phyloP scores from a whole-genome alignment of 1,139 yeast species.

The Kodamaea plutei region DNA sequence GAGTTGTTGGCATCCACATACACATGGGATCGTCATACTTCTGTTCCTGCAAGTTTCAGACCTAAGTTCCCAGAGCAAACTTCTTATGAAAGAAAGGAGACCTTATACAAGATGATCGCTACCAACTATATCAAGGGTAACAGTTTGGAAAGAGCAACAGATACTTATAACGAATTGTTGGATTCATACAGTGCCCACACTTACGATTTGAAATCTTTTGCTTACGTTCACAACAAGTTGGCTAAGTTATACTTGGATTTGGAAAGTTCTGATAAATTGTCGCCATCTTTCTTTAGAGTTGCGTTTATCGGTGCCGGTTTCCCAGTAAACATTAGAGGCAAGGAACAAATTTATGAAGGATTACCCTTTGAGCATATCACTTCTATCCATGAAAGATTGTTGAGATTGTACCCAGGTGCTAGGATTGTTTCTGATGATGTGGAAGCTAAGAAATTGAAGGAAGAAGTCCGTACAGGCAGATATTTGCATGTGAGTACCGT shows the following conservation, averaged over 20 bases:
- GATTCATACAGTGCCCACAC: constrained; percentile 71
- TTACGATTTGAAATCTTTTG: constrained; percentile 72
- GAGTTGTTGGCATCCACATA: constrained; percentile 76
- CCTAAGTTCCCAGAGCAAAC: constrained; percentile 79
- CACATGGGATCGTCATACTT: constrained; percentile 64
- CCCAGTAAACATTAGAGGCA: constrained; percentile 71
- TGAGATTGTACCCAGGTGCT: constrained; percentile 80
- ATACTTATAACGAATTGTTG: constrained; percentile 68
- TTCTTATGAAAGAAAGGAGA: constrained; percentile 78
- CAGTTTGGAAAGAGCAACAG: constrained; percentile 20
- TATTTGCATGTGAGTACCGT: constrained; percentile 71
- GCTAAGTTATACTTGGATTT: constrained; percentile 65
- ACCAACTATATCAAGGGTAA: constrained; percentile 67
- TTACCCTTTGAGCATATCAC: constrained; percentile 84
- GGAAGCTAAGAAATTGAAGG: constrained; percentile 51
- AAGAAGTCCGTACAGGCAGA: constrained; percentile 62
- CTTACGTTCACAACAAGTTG: constrained; percentile 67
- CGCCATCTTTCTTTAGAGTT: constrained; percentile 78
- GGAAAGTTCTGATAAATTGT: constrained; percentile 66
- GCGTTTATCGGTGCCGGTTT: constrained; percentile 82
- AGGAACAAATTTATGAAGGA: constrained; percentile 81
- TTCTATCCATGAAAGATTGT: constrained; percentile 73
- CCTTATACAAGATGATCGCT: constrained; percentile 68
- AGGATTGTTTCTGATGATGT: constrained; percentile 63
- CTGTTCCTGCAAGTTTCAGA: constrained; percentile 53